phyloP scores from a whole-genome alignment of 176 grass and related monocot species.

The Olyra latifolia region DNA sequence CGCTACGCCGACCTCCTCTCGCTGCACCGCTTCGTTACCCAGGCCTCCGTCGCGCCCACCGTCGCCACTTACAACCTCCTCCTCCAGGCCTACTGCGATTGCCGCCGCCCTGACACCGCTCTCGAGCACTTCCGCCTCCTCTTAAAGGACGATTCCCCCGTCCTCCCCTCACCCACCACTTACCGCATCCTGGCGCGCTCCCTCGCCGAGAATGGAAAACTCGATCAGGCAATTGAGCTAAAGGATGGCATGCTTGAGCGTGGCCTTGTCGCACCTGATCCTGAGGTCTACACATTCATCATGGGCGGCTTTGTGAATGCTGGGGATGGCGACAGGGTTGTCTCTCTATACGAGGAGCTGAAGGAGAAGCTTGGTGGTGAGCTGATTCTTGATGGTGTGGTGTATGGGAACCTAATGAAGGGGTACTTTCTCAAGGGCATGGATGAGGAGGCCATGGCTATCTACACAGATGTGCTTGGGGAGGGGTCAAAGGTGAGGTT shows the following conservation, averaged over 20 bases:
- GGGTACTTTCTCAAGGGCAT: constrained; percentile 75
- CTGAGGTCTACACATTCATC: constrained; percentile 64
- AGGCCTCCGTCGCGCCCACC: constrained; percentile 81
- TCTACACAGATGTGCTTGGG: constrained; percentile 48
- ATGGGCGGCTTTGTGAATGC: constrained; percentile 73
- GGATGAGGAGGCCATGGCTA: constrained; percentile 69
- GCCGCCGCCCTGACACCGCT: constrained; percentile 71
- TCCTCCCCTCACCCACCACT: constrained; percentile 73
- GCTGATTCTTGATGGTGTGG: constrained; percentile 56
- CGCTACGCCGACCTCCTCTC: constrained; percentile 81
- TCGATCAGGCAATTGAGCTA: constrained; percentile 70
- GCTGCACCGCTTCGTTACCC: constrained; percentile 91
- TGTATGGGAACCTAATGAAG: constrained; percentile 89
- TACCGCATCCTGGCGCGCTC: constrained; percentile 92
- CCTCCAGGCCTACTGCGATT: constrained; percentile 85
- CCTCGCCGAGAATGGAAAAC: constrained; percentile 71
- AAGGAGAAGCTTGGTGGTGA: constrained; percentile 56
- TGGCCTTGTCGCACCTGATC: constrained; percentile 62
- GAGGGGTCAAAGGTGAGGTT: constrained; percentile 70
- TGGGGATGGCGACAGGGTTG: constrained; percentile 40
- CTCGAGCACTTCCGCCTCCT: constrained; percentile 87
- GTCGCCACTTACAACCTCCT: constrained; percentile 82
- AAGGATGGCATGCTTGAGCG: constrained; percentile 82
- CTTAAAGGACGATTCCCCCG: constrained; percentile 75
- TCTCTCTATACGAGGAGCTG: constrained; percentile 75